A percentile compares a stretch with the other conserved stretches of the same genome.
Evolutionary conservation across 805 yeast species (phyloP).

Genomic region (Yamadazyma kitorensis): DNA sequence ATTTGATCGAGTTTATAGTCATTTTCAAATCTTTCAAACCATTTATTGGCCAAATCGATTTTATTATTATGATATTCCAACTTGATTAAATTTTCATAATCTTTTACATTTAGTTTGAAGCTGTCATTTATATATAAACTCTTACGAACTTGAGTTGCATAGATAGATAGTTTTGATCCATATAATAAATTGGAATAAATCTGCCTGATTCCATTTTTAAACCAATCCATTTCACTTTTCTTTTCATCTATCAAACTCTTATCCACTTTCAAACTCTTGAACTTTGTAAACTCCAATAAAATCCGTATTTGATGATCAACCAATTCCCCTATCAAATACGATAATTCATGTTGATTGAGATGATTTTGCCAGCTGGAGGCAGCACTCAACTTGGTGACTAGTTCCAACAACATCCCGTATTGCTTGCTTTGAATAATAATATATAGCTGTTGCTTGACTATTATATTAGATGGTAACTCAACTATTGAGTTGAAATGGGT

Average conservation of each 20-base stretch:
- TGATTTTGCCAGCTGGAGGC: conserved; percentile 5
- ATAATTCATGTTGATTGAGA: conserved; percentile 18
- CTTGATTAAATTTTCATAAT: conserved; percentile 37
- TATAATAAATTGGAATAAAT: conserved; percentile 25
- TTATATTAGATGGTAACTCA: conserved; percentile 6
- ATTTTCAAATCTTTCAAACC: conserved; percentile 34
- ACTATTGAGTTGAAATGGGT: conserved; percentile 13
- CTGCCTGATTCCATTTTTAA: conserved; percentile 18
- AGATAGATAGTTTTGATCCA: conserved; percentile 17
- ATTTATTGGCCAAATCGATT: conserved; percentile 37
- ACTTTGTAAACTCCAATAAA: conserved; percentile 12
- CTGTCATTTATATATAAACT: conserved; percentile 15
- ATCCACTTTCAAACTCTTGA: no score
- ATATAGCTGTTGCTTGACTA: conserved; percentile 14
- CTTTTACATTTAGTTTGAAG: conserved; percentile 19
- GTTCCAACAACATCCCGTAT: conserved; percentile 14
- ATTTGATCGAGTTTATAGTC: conserved; percentile 19
- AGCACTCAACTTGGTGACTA: conserved; percentile 15
- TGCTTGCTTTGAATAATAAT: conserved; percentile 14
- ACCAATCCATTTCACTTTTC: conserved; percentile 12
- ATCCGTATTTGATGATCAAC: conserved; percentile 18
- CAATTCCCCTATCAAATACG: conserved; percentile 17
- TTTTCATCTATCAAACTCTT: conserved; percentile 6
- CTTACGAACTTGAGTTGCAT: conserved; percentile 15
- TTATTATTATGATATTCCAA: conserved; percentile 36